Conservation (phyloP, 2,329 filamentous ascomycete species). For the Pyrenophora teres region DNA sequence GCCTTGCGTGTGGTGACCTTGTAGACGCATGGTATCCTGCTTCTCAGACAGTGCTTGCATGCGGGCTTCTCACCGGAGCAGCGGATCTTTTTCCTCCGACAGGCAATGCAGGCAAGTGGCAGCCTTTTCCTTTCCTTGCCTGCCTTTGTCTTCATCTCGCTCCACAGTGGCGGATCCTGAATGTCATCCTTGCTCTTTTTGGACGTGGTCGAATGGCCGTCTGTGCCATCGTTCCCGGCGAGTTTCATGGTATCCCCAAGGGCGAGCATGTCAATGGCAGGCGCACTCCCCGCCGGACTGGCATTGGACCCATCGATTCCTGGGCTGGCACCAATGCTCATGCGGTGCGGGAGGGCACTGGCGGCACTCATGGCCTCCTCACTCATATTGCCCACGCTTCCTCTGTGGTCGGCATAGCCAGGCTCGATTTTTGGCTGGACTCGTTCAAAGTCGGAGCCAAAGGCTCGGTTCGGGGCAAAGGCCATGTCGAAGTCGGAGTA, state of each 20-base stretch:
- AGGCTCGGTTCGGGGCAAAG: constrained; percentile 35
- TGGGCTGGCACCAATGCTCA: constrained; percentile 43
- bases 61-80: constrained; percentile 97
- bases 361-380: constrained; percentile 39
- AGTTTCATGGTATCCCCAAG: constrained; percentile 37
- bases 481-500: constrained; percentile 41
- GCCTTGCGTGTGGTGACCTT: constrained; percentile 95
- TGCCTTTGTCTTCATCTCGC: constrained; percentile 65
- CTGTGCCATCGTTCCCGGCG: constrained; percentile 34
- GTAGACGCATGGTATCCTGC: constrained; percentile 94
- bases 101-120: constrained; percentile 93
- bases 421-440: constrained; percentile 31
- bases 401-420: constrained; percentile 33
- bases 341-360: constrained; percentile 34
- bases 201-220: constrained; percentile 25
- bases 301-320: constrained; percentile 41
- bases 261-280: constrained; percentile 36
- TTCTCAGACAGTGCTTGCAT: constrained; percentile 93
- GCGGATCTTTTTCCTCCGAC: constrained; percentile 94
- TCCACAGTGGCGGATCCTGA: constrained; percentile 53
- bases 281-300: constrained; percentile 42
- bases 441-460: constrained; percentile 24
- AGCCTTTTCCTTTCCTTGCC: constrained; percentile 94
- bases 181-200: constrained; percentile 39
- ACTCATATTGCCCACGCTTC: constrained; percentile 39